Percentiles rank a stretch among this genome's conserved stretches.
These are phyloP conservation scores for Malus orientalis DNA, from an alignment of 306 rosid species.

Conservation along the genomic window DNA sequence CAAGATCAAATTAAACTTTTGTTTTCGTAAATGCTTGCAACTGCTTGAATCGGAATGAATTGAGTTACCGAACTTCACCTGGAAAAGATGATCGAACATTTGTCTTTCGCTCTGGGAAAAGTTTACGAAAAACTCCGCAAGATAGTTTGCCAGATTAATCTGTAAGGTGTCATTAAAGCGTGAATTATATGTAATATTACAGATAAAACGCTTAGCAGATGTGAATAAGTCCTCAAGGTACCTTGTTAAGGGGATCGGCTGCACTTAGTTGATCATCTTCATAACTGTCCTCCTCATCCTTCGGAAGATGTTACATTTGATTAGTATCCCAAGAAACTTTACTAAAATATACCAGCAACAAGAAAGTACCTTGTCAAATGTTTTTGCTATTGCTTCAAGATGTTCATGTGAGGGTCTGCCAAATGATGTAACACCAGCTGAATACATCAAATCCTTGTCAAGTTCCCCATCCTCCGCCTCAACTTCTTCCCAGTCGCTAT, in stretches of 20 bases:
- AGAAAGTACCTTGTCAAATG: slow-evolving; percentile 56
- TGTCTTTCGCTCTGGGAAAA: slow-evolving; percentile 55
- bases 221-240: slow-evolving; percentile 5
- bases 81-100: slow-evolving; percentile 50
- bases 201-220: background rate
- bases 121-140: slow-evolving; percentile 56
- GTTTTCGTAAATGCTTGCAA: background rate
- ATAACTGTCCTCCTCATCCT: slow-evolving; percentile 78
- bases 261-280: slow-evolving; percentile 62
- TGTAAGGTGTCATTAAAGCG: slow-evolving; percentile 22
- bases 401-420: slow-evolving; percentile 58
- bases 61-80: slow-evolving; percentile 33
- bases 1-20: background rate
- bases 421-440: slow-evolving; percentile 41
- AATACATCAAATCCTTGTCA: slow-evolving; percentile 44
- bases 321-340: slow-evolving; percentile 9
- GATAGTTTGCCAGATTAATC: slow-evolving; percentile 70
- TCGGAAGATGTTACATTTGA: slow-evolving; percentile 19
- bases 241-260: slow-evolving; percentile 90
- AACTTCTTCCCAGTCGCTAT: slow-evolving; percentile 91
- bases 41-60: background rate
- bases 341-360: background rate
- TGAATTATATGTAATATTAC: background rate
- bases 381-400: slow-evolving; percentile 83
- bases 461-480: slow-evolving; percentile 37